Base-by-base conservation (phyloP, 345 rosid genomes). In the Brassica rapa region DNA sequence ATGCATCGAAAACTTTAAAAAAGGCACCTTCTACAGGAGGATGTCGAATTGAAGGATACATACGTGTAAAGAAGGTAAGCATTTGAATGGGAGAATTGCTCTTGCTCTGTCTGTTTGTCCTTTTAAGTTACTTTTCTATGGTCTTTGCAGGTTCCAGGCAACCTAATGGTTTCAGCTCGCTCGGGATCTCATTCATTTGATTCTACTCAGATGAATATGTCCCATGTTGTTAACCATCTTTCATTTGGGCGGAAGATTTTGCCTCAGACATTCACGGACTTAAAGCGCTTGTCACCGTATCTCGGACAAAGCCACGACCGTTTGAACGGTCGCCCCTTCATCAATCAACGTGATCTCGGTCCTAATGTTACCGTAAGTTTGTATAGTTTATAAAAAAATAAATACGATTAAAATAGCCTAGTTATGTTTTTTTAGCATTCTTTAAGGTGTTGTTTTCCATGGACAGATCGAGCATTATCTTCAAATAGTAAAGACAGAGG, bases 381-480 rank as follows among this genome's bases (percentile, higher is more conserved):
- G 15, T 11, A n/a, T 14, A 46, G 4, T 19, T 39, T 19, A 19
- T 32, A 27, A 14, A 63, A 71, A 27, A 24, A 19, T 2, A 30
- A 30, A 12, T 4, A 19, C 24, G 16, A 25, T 25, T 16, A 2
- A 11, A 64, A 30, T 49, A 25, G 10, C 61, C 16, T 62, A 66
- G 5, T 62, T 68, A 70, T 78, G 23, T 37, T 51, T 21, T 21
- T 62, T 11, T 14, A 61, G 46, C 55, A 66, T 55, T 29, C 51
- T 51, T 63, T 51, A 81, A 30, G 14, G 51, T 69, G 49, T 24
- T 67, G 37, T 33, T 25, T 25, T 53, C 9, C 66, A n/a, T 63
- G 33, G 53, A 84, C 97, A 96, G 99, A 90, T 91, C 65, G 99
- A 96, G 83, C 99, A 96, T 82, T 96, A 96, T 82, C 97, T 96